Base-by-base conservation (phyloP, 495 filamentous ascomycete genomes). In the Bacidia gigantensis region DNA sequence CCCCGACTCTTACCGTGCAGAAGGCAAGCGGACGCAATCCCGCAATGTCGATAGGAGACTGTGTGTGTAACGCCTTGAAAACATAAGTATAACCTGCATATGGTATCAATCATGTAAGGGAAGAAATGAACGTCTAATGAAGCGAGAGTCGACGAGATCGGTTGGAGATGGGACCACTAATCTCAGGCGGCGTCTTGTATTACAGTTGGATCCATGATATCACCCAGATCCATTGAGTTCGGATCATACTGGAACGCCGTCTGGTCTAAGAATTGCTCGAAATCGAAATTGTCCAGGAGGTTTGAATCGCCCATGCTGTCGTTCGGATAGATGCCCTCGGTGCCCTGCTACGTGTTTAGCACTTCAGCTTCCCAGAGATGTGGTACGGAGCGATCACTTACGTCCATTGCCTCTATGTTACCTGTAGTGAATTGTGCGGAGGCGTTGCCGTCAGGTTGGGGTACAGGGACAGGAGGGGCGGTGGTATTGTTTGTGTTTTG, bases 261-360 rank as follows among this genome's bases (percentile, higher is more conserved):
- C 51, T 75, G 73, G 53, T 80, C 77, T 5, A 97, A 70, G 77
- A 96, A 97, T 0, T 86, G 87, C 66, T 97, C 90, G 64, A 97
- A 97, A 65, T 97, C 90, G 58, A 97, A 97, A 59, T 86, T 84
- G 61, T 87, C 83, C 46, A 97, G 70, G n/a, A 93, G 82, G 63
- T 89, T 76, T 43, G 69, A 69, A 25, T 73, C 77, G 50, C 78
- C 73, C 59, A 84, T 50, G 22, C 17, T 22, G 14, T 47, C 44
- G 20, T 7, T 11, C 14, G 25, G 44, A 22, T 9, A 17, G 5
- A 3, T 14, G 44, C 25, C 3, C 18, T 5, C 17, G 44, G 20
- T 24, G 44, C 44, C 44, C 17, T 20, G 3, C 11, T 12, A 14
- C n/a, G n/a, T n/a, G n/a, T n/a, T n/a, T n/a, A n/a, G n/a, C n/a